A percentile compares a stretch with the other conserved stretches of the same genome.
Conservation (phyloP, 495 filamentous ascomycete species). For the Glarea lozoyensis region DNA sequence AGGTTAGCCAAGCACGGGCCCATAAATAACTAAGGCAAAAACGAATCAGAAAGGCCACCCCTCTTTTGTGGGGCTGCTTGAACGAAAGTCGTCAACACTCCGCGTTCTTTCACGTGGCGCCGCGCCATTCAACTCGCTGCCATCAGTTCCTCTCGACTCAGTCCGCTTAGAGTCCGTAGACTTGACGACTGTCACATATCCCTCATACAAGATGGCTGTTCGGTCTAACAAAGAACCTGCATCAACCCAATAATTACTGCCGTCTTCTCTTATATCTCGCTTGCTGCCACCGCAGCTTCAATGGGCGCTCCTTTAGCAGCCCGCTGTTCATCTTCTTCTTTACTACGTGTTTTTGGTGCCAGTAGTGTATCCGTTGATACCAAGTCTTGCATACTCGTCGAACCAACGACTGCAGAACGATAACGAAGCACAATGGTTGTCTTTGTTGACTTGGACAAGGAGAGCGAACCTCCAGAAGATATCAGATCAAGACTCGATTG, state of each 20-base stretch:
- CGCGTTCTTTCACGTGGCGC: not conserved
- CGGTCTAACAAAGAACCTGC: too few relatives aligned
- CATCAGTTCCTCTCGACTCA: not conserved
- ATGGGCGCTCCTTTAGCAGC: slow-evolving; percentile 14
- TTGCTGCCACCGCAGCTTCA: slow-evolving; percentile 20
- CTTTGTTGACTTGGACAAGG: slow-evolving; percentile 55
- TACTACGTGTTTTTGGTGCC: slow-evolving; percentile 2
- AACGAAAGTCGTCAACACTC: not conserved
- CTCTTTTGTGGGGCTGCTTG: not conserved
- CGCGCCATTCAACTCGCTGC: not conserved
- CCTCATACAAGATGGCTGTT: too few relatives aligned
- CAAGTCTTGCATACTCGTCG: not conserved
- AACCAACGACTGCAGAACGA: not conserved
- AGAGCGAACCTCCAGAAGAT: slow-evolving; percentile 25
- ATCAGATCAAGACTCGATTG: slow-evolving; percentile 1
- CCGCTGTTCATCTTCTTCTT: slow-evolving; percentile 9
- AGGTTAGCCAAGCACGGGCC: too few relatives aligned
- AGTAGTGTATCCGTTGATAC: slow-evolving; percentile 2
- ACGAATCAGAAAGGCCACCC: not conserved
- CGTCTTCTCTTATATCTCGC: slow-evolving; percentile 5
- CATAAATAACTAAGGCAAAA: not conserved
- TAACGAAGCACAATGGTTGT: slow-evolving; percentile 43
- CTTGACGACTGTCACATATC: too few relatives aligned
- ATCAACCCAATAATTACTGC: too few relatives aligned
- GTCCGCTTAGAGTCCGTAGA: not conserved